Base-by-base conservation (phyloP, 2,329 filamentous ascomycete species). In the Karstenula rhodostoma region DNA sequence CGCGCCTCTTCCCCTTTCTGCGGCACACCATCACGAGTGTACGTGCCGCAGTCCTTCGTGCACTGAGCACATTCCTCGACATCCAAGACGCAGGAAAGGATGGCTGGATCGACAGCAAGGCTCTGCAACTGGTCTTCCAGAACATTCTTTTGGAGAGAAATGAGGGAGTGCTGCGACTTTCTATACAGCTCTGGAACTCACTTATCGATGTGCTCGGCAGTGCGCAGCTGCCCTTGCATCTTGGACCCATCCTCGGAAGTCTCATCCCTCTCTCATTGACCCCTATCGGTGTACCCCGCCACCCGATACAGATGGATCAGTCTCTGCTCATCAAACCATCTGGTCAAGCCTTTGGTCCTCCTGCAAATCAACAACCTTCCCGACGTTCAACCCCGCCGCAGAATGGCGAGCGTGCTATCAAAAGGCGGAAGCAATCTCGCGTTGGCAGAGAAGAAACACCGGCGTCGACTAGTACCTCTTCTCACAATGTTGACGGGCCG, bases 1-100 rank as follows among this genome's bases (percentile, higher is more conserved):
- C 96, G 25, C 89, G 95, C 48, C 87, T 99, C 3, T 99, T 97
- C 73, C 94, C 94, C 3, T 99, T 99, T 84, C 82, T 99, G 47
- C 90, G 95, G 59, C 95, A 99, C 77, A 99, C 96, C 7, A 98
- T 99, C 70, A 97, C 93, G 1, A 97, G 92, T 58, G 95, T 99
- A 51, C 91, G 95, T 56, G 90, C 94, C 43, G 94, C 95, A 10
- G 95, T 99, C 4, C 84, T 99, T 49, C 93, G 96, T 71, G 95
- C 95, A 37, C 83, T 99, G 32, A 88, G 94, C 70, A 99, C 95
- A 0, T 99, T 99, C 79, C 87, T 97, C 69, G 90, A 92, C 67
- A 89, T 99, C 23, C 91, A 94, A 62, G 89, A 89, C 55, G 88
- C 91, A 58, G 86, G 85, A 29, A 93, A 92, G 8, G 90, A 93